These are phyloP conservation scores for Geosmithia putterillii DNA, from an alignment of 2,329 filamentous ascomycete genomes.

Conservation along the genomic window DNA sequence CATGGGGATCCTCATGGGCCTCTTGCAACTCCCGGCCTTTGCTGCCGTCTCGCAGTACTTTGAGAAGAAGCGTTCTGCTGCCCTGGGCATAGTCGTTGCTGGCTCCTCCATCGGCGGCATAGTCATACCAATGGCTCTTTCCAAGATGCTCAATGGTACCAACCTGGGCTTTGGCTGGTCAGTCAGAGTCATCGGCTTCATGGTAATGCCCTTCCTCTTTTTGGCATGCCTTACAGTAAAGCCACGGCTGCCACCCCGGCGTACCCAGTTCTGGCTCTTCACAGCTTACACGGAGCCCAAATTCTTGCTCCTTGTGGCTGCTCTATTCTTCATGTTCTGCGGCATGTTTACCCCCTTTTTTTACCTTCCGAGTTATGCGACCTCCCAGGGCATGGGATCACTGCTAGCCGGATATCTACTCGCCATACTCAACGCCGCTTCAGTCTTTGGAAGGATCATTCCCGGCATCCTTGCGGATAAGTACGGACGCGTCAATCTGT, in stretches of 20 bases:
- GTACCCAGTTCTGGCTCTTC: background rate
- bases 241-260: background rate
- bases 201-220: conserved; percentile 28
- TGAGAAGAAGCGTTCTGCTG: conserved; percentile 28
- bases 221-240: conserved; percentile 21
- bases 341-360: conserved; percentile 44
- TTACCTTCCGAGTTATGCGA: conserved; percentile 48
- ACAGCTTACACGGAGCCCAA: background rate
- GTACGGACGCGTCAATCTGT: conserved; percentile 40
- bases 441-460: conserved; percentile 43
- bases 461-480: conserved; percentile 48
- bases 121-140: conserved; percentile 34
- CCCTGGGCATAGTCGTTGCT: conserved; percentile 29
- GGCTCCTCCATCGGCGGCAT: conserved; percentile 40
- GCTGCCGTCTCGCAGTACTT: conserved; percentile 34
- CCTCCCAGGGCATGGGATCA: conserved; percentile 35
- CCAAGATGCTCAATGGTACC: conserved; percentile 26
- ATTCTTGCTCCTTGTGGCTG: background rate
- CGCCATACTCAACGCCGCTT: conserved; percentile 54
- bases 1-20: conserved; percentile 23
- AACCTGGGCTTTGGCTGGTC: conserved; percentile 37
- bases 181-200: conserved; percentile 37
- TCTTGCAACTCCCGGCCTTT: conserved; percentile 30
- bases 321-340: background rate
- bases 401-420: conserved; percentile 55